These are phyloP conservation scores for Inonotus hispidus DNA, from an alignment of 1,284 basidiomycete species.

Conservation along the genomic window DNA sequence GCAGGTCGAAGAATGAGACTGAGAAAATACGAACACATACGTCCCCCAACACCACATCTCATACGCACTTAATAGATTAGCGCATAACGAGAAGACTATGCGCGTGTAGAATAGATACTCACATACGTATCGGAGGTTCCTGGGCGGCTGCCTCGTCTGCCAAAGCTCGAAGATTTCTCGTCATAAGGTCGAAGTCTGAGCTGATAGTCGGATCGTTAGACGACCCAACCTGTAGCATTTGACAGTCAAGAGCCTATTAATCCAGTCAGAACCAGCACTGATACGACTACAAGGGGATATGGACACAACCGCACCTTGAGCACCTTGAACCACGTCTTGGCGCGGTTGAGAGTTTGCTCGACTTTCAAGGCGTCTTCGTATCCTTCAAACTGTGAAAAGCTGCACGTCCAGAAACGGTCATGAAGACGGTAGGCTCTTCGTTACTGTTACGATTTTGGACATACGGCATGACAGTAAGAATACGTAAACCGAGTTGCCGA, in stretches of 20 bases:
- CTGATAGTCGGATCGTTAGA: conserved; percentile 26
- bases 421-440: background rate
- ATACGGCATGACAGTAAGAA: conserved; percentile 18
- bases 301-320: conserved; percentile 22
- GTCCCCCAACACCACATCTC: conserved; percentile 32
- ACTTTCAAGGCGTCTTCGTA: conserved; percentile 23
- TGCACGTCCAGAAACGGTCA: conserved; percentile 2
- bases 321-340: conserved; percentile 28
- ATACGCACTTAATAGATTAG: conserved; percentile 24
- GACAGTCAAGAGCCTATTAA: conserved; percentile 24
- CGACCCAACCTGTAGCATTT: conserved; percentile 29
- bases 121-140: conserved; percentile 30
- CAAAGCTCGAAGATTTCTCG: conserved; percentile 27
- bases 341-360: conserved; percentile 23
- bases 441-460: background rate
- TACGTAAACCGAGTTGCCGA: conserved; percentile 21
- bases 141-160: conserved; percentile 28
- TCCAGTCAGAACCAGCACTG: background rate
- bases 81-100: background rate
- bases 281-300: background rate
- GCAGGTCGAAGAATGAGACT: background rate
- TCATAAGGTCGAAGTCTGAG: conserved; percentile 26
- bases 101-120: background rate
- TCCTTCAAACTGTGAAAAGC: conserved; percentile 29
- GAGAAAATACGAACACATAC: conserved; percentile 25